These are phyloP conservation scores for Incumbomyces delicatus DNA, from an alignment of 2,329 filamentous ascomycete genomes.

Conservation along the genomic window DNA sequence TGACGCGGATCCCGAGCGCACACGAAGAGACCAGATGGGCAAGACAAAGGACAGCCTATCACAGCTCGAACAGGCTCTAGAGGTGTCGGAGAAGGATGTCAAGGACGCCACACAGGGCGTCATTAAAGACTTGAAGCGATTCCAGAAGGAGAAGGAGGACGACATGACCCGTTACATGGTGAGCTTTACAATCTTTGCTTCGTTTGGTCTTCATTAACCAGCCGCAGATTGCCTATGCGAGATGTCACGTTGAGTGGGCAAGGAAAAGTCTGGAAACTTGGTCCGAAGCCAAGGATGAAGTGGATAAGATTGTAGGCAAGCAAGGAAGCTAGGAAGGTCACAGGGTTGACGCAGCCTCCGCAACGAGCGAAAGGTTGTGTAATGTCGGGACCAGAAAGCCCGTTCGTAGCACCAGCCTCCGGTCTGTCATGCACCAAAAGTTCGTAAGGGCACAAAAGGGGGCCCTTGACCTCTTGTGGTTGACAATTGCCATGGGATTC, in stretches of 20 bases:
- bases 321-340: background rate
- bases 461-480: no score
- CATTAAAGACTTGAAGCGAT: constrained; percentile 78
- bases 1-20: constrained; percentile 89
- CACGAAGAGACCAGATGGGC: constrained; percentile 82
- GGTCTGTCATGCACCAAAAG: no score
- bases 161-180: constrained; percentile 95
- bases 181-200: constrained; percentile 29
- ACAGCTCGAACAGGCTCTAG: constrained; percentile 77
- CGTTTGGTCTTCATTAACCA: background rate
- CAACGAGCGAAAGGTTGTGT: no score
- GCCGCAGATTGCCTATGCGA: constrained; percentile 73
- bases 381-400: no score
- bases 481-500: no score
- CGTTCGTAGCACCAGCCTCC: no score
- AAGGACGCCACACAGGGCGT: constrained; percentile 85
- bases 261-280: constrained; percentile 83
- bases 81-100: constrained; percentile 82
- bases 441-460: no score
- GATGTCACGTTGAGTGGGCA: constrained; percentile 89
- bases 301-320: constrained; percentile 63
- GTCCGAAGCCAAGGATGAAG: constrained; percentile 80
- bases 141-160: constrained; percentile 91
- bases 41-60: constrained; percentile 84
- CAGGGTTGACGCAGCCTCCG: no score